phyloP scores from a whole-genome alignment of 495 filamentous ascomycete species.

The Barbatosphaeria neglecta region DNA sequence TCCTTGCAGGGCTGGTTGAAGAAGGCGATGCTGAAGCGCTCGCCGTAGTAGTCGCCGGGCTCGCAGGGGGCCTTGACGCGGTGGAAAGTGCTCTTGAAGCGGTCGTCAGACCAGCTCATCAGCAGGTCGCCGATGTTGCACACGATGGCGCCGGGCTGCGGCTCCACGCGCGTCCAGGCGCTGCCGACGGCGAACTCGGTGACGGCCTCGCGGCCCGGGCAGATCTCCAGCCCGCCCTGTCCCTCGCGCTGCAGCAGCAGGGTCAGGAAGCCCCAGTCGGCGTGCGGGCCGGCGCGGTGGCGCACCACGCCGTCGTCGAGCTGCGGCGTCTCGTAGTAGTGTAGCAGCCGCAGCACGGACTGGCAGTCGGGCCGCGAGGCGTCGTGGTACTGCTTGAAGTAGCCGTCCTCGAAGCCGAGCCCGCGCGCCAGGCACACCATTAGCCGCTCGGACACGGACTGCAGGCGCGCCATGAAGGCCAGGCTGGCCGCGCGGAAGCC shows the following conservation, averaged over 20 bases:
- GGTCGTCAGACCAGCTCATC: constrained; percentile 49
- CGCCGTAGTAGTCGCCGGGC: constrained; percentile 34
- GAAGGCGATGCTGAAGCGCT: constrained; percentile 45
- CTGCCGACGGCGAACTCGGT: constrained; percentile 42
- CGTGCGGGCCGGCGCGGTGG: constrained; percentile 45
- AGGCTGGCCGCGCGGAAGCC: constrained; percentile 25
- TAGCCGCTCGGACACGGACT: constrained; percentile 34
- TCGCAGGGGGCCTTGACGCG: constrained; percentile 39
- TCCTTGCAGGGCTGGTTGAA: constrained; percentile 47
- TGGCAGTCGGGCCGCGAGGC: constrained; percentile 30
- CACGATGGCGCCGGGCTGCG: constrained; percentile 37
- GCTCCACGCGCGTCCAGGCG: constrained; percentile 39
- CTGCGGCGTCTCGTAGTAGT: constrained; percentile 37
- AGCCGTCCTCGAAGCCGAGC: constrained; percentile 37
- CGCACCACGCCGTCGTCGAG: constrained; percentile 27
- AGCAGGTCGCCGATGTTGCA: constrained; percentile 50
- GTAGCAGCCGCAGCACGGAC: constrained; percentile 40
- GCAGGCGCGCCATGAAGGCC: constrained; percentile 36
- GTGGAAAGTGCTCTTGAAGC: constrained; percentile 48
- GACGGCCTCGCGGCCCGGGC: constrained; percentile 42
- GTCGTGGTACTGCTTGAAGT: constrained; percentile 38
- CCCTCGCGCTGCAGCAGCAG: constrained; percentile 45
- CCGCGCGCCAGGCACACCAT: constrained; percentile 41
- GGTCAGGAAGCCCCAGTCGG: constrained; percentile 44
- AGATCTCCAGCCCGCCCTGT: constrained; percentile 45